phyloP scores from a whole-genome alignment of 371 early-diverging fungal genomes.

The Lichtheimia ramosa region DNA sequence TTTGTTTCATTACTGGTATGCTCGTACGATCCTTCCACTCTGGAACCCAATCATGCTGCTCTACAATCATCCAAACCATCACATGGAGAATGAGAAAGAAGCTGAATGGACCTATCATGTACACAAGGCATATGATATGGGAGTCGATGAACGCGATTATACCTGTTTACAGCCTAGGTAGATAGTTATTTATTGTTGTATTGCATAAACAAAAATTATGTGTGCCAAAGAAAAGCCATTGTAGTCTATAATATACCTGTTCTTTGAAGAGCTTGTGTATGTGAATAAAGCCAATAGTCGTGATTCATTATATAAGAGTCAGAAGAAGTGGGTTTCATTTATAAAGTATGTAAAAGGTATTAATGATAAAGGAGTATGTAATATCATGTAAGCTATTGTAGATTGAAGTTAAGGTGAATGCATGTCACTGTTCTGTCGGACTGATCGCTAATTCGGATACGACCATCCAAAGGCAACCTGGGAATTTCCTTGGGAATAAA shows the following conservation, averaged over 20 bases:
- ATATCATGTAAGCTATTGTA: slow-evolving; percentile 15
- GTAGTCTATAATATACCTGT: too few relatives aligned
- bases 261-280: too few relatives aligned
- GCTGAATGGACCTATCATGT: slow-evolving; percentile 12
- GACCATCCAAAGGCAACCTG: slow-evolving; percentile 39
- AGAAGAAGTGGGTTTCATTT: too few relatives aligned
- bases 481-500: slow-evolving; percentile 47
- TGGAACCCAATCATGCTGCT: slow-evolving; percentile 7
- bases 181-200: too few relatives aligned
- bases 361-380: too few relatives aligned
- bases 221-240: too few relatives aligned
- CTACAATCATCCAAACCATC: slow-evolving; percentile 7
- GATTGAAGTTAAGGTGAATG: slow-evolving; percentile 36
- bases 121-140: slow-evolving; percentile 2
- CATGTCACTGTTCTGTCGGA: slow-evolving; percentile 41
- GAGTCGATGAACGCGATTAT: slow-evolving; percentile 3
- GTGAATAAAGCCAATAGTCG: too few relatives aligned
- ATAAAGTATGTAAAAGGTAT: too few relatives aligned
- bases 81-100: slow-evolving; percentile 8
- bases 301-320: too few relatives aligned
- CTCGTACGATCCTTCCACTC: slow-evolving; percentile 13
- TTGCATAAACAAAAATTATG: too few relatives aligned
- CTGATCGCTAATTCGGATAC: slow-evolving; percentile 45
- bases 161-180: slow-evolving; percentile 2
- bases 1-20: slow-evolving; percentile 30